Base-by-base conservation (phyloP, 805 yeast species). In the Barnettozyma populi region DNA sequence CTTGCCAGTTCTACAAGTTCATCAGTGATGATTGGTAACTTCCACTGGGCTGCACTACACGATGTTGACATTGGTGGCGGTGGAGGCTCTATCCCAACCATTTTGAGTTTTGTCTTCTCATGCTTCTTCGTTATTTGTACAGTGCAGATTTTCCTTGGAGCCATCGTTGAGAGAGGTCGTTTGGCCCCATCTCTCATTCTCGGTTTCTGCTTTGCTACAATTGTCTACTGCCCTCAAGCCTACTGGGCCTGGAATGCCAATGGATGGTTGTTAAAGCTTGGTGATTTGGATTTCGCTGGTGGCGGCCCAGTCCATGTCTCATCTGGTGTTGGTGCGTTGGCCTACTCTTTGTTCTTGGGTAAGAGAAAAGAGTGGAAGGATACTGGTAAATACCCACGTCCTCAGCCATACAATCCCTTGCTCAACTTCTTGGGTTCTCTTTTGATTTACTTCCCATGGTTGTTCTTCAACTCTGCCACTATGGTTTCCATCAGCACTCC, bases 231-330 rank as follows among this genome's bases (percentile, higher is more conserved):
- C 64, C 97, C 98, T 0, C 79, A 89, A 20, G 94, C 95, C 5
- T 89, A 82, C 69, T 90, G 98, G 97, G 82, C 86, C 46, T 92
- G 98, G 98, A 86, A 87, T 50, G 63, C 85, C 1, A 85, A 86
- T 46, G 98, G 99, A 39, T 92, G 97, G 97, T 95, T 96, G 36
- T 76, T 76, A 52, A 74, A 79, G 55, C 86, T 95, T 77, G 97
- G 96, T n/a, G 97, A 82, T 4, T 73, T 90, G 44, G 99, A 92
- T 66, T 92, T 88, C 65, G 99, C 99, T n/a, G 99, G 99, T 42
- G 98, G 98, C 48, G 98, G 97, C 2, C 97, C 97, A 1, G 97
- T 92, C 18, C 98, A 92, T 68, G 87, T 94, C 49, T 75, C 90
- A 24, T 82, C 95, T 36, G 98, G 98, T 52, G 86, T 89, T 21